Conservation (phyloP, 805 yeast species). For the Kazachstania africana region DNA sequence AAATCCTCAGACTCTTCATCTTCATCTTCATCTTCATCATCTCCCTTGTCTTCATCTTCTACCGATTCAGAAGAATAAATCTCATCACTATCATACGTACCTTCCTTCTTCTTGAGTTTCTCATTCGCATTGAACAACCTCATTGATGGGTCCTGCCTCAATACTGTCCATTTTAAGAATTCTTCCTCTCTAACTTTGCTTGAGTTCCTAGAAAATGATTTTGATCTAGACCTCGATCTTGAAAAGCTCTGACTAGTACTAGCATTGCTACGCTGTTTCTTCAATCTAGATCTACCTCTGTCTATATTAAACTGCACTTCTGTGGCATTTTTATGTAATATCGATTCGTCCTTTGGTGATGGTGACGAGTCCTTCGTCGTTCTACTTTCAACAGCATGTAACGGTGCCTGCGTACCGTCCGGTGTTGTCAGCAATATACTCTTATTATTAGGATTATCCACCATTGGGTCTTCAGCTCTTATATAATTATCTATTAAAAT, state of each 20-base stretch:
- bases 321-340: too few relatives aligned
- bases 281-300: conserved; percentile 10
- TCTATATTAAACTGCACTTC: too few relatives aligned
- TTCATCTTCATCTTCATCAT: conserved; percentile 7
- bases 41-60: conserved; percentile 3
- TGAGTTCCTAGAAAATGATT: conserved; percentile 23
- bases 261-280: too few relatives aligned
- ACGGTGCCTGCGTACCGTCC: conserved; percentile 9
- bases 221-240: conserved; percentile 8
- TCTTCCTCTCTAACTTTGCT: conserved; percentile 23
- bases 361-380: too few relatives aligned
- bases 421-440: conserved; percentile 17
- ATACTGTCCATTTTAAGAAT: conserved; percentile 50
- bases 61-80: conserved; percentile 12
- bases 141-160: conserved; percentile 66
- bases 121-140: conserved; percentile 29
- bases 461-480: too few relatives aligned
- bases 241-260: too few relatives aligned
- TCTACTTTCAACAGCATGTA: neutral
- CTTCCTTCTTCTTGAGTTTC: conserved; percentile 8
- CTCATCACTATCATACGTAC: conserved; percentile 9
- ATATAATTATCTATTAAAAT: too few relatives aligned
- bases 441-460: conserved; percentile 3
- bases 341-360: too few relatives aligned
- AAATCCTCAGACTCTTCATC: conserved; percentile 3